phyloP scores from a whole-genome alignment of 202 grass and related monocot genomes.

The Zoysia matrella region DNA sequence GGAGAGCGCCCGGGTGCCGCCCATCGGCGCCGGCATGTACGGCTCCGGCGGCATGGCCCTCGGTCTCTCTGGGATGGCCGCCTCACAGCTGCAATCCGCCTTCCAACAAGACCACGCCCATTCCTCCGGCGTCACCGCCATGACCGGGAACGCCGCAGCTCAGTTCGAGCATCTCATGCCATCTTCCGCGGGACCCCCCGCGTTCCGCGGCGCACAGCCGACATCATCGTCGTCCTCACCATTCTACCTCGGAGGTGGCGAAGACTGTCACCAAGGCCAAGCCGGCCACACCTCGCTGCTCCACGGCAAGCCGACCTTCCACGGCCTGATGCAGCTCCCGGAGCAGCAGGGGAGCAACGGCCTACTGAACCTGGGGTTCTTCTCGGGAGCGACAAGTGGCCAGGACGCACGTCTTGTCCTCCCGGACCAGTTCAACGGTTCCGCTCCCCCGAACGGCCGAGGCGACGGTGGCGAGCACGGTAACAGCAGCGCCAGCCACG shows the following conservation, averaged over 20 bases:
- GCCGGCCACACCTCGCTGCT: slow-evolving; percentile 37
- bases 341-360: slow-evolving; percentile 53
- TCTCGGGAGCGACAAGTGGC: slow-evolving; percentile 36
- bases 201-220: slow-evolving; percentile 41
- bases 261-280: slow-evolving; percentile 36
- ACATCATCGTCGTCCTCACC: slow-evolving; percentile 36
- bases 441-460: slow-evolving; percentile 1
- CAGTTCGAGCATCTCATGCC: slow-evolving; percentile 64
- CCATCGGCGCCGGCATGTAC: slow-evolving; percentile 35
- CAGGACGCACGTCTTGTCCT: slow-evolving; percentile 63
- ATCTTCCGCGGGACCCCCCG: slow-evolving; percentile 11
- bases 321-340: slow-evolving; percentile 75
- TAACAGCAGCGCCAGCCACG: background rate
- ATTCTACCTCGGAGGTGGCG: slow-evolving; percentile 56
- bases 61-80: slow-evolving; percentile 48
- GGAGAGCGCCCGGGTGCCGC: slow-evolving; percentile 66
- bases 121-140: slow-evolving; percentile 48
- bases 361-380: slow-evolving; percentile 71
- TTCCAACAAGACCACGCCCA: slow-evolving; percentile 53
- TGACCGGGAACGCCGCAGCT: slow-evolving; percentile 10
- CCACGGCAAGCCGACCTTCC: slow-evolving; percentile 67
- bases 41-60: slow-evolving; percentile 55
- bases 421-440: slow-evolving; percentile 50
- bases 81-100: slow-evolving; percentile 38
- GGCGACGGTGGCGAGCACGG: slow-evolving; percentile 10